Percentiles rank a stretch among this genome's conserved stretches.
phyloP scores from a whole-genome alignment of 2,329 filamentous ascomycete species.

The Aspergillus versicolor region DNA sequence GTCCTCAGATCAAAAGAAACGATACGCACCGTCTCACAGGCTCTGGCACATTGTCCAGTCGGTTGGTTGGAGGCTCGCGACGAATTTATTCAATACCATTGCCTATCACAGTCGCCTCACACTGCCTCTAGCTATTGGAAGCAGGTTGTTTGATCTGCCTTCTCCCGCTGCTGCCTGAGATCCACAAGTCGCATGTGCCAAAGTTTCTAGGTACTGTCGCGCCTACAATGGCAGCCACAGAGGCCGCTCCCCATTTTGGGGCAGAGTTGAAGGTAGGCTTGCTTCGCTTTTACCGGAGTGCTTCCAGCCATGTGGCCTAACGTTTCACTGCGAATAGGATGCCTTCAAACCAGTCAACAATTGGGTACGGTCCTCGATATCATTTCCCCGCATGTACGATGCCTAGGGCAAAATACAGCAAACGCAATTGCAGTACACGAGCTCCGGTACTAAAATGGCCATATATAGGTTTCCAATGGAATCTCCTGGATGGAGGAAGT shows the following conservation, averaged over 20 bases:
- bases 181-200: slow-evolving; percentile 26
- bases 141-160: not conserved
- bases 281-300: not conserved
- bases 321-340: slow-evolving; percentile 61
- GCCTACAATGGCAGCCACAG: slow-evolving; percentile 72
- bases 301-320: slow-evolving; percentile 21
- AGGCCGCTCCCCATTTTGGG: slow-evolving; percentile 83
- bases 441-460: slow-evolving; percentile 11
- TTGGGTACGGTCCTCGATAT: slow-evolving; percentile 60
- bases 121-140: not conserved
- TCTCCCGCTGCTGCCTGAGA: slow-evolving; percentile 4
- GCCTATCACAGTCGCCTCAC: not conserved
- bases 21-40: slow-evolving; percentile 8
- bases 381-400: slow-evolving; percentile 13
- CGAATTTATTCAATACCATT: not conserved
- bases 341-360: slow-evolving; percentile 92
- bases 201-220: slow-evolving; percentile 16
- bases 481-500: slow-evolving; percentile 96
- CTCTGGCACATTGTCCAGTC: not conserved
- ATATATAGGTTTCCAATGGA: slow-evolving; percentile 67
- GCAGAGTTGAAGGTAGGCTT: slow-evolving; percentile 79
- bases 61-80: not conserved
- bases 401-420: slow-evolving; percentile 1
- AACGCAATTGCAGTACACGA: not conserved
- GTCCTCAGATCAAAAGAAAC: slow-evolving; percentile 7